Percentiles rank a stretch among this genome's conserved stretches.
Evolutionary conservation across 106 monocot genomes (phyloP).

Genomic region (Vanilla planifolia): DNA sequence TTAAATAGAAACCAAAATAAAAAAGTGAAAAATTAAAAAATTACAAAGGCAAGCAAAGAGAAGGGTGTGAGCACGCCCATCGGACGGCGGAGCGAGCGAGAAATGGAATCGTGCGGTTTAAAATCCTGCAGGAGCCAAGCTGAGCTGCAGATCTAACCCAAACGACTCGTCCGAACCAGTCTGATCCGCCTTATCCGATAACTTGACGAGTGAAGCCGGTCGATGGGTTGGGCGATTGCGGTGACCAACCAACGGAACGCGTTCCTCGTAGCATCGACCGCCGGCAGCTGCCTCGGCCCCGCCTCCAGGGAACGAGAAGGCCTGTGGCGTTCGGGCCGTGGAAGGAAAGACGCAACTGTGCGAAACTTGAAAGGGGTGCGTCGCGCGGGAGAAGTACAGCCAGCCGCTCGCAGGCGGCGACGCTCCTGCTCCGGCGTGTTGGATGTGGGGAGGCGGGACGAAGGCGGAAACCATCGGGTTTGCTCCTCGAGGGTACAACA

Average conservation of each 20-base stretch:
- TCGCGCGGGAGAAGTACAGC: slow-evolving; percentile 38
- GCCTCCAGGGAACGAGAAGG: not conserved
- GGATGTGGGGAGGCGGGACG: slow-evolving; percentile 20
- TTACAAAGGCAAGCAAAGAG: not conserved
- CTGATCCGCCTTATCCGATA: not conserved
- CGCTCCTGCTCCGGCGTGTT: not conserved
- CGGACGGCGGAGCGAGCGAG: not conserved
- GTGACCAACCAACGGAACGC: too few species aligned
- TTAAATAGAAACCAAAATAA: not conserved
- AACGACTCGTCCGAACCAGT: slow-evolving; percentile 22
- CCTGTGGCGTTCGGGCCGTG: not conserved
- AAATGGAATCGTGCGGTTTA: slow-evolving; percentile 13
- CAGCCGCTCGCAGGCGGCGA: slow-evolving; percentile 8
- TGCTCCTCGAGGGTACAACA: slow-evolving; percentile 12
- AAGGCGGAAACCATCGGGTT: slow-evolving; percentile 42
- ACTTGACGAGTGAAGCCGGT: not conserved
- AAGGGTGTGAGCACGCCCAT: too few species aligned
- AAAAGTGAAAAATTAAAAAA: not conserved
- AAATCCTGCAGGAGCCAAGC: slow-evolving; percentile 68
- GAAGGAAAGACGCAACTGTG: slow-evolving; percentile 33
- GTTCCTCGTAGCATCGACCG: not conserved
- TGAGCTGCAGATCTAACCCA: slow-evolving; percentile 79
- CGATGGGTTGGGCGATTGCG: not conserved
- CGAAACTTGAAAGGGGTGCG: slow-evolving; percentile 24
- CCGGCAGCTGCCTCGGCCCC: not conserved